Percentiles rank a stretch among this genome's conserved stretches.
phyloP scores from a whole-genome alignment of 2,329 filamentous ascomycete species.

The Ceratocystis alfenasii region DNA sequence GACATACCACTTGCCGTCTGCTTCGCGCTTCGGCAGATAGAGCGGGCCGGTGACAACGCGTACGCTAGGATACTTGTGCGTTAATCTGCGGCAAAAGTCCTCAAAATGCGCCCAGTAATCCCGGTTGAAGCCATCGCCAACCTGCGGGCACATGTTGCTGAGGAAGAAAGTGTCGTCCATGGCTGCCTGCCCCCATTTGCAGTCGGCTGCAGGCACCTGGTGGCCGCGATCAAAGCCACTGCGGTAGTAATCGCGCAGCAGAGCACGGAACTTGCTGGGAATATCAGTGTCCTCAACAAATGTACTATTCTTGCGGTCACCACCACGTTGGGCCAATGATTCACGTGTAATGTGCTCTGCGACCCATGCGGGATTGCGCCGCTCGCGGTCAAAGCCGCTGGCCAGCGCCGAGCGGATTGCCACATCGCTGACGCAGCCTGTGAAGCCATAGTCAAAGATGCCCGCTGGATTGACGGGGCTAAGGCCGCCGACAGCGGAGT shows the following conservation, averaged over 20 bases:
- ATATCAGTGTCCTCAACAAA: slow-evolving; percentile 75
- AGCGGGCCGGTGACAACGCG: slow-evolving; percentile 86
- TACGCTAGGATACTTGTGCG: slow-evolving; percentile 69
- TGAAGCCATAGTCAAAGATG: slow-evolving; percentile 79
- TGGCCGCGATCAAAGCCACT: slow-evolving; percentile 93
- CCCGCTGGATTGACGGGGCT: slow-evolving; percentile 58
- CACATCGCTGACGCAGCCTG: slow-evolving; percentile 76
- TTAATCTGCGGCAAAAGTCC: slow-evolving; percentile 84
- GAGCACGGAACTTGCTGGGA: slow-evolving; percentile 76
- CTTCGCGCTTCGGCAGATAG: slow-evolving; percentile 76
- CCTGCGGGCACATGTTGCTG: slow-evolving; percentile 96
- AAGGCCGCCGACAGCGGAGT: slow-evolving; percentile 29
- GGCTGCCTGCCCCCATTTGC: slow-evolving; percentile 84
- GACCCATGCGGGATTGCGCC: slow-evolving; percentile 87
- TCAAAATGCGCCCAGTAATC: slow-evolving; percentile 99
- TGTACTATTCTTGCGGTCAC: slow-evolving; percentile 68
- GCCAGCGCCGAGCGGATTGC: slow-evolving; percentile 64
- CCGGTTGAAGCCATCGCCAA: slow-evolving; percentile 94
- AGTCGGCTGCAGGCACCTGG: slow-evolving; percentile 92
- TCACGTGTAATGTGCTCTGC: slow-evolving; percentile 89
- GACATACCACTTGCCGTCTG: slow-evolving; percentile 89
- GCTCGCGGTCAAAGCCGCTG: slow-evolving; percentile 81
- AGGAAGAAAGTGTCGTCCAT: slow-evolving; percentile 94
- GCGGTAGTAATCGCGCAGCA: slow-evolving; percentile 86
- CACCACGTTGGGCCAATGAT: slow-evolving; percentile 62